Conservation (phyloP, 1,284 basidiomycete genomes). For the Tilletia indica region DNA sequence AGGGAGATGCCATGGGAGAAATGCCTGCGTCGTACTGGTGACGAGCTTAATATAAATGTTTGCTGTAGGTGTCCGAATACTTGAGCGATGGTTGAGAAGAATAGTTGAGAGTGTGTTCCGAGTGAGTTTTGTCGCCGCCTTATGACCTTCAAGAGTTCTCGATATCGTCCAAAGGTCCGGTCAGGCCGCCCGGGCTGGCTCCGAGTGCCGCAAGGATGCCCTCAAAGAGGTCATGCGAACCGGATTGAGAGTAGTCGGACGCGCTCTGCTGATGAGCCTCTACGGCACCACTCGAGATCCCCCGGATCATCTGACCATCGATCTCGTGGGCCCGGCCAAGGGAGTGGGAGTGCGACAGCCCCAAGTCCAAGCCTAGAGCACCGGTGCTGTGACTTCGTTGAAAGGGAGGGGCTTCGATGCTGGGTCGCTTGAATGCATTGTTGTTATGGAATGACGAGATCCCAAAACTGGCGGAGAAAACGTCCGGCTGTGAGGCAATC, state of each 20-base stretch:
- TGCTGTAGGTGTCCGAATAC: too few relatives aligned
- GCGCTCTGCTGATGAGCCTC: slow-evolving; percentile 17
- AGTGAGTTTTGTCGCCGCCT: not conserved
- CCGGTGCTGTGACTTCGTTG: slow-evolving; percentile 12
- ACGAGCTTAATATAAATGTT: too few relatives aligned
- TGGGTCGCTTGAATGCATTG: not conserved
- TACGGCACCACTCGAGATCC: not conserved
- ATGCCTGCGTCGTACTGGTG: too few relatives aligned
- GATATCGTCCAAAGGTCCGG: not conserved
- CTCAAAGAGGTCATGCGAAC: slow-evolving; percentile 13
- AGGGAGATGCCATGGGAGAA: too few relatives aligned
- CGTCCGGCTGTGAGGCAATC: not conserved
- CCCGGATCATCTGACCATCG: slow-evolving; percentile 16
- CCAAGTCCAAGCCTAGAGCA: slow-evolving; percentile 11
- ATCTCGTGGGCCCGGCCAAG: slow-evolving; percentile 13
- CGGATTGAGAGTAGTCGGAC: not conserved
- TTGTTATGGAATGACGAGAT: not conserved
- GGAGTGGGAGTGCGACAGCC: not conserved
- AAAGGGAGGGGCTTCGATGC: not conserved
- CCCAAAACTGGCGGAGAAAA: not conserved
- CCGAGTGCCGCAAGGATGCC: slow-evolving; percentile 15
- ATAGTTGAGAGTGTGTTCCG: not conserved
- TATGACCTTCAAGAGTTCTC: not conserved
- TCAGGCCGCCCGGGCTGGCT: slow-evolving; percentile 5
- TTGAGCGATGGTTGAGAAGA: not conserved